Evolutionary conservation across 495 filamentous ascomycete species (phyloP), one percentile per base, ranked within the genome.

Genomic region (Neurospora africana): DNA sequence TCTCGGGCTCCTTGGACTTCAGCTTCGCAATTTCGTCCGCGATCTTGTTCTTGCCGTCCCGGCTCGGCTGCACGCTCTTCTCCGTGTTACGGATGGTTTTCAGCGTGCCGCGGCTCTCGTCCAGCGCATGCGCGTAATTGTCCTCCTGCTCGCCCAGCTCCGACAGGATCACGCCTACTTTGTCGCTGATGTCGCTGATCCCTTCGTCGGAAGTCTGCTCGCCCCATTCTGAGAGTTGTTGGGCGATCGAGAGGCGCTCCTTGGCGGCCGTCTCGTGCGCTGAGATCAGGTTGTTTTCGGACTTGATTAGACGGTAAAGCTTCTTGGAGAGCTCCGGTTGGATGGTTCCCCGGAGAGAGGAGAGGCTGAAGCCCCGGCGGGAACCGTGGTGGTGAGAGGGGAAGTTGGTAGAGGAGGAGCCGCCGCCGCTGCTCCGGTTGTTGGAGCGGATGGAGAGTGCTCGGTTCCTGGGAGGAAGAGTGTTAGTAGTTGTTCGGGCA

Each of bases 141-240:
- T 97, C 93, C 77, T 98, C 95, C 82, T 97, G 94, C 78, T 95
- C 91, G 43, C 93, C 95, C 40, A 99, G 86, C 83, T 98, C 95
- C 1, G 90, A 89, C 69, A 99, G 83, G 77, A 99, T 83, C 39
- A 98, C 95, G 38, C 93, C 96, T 53, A 99, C 83, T 83, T 98
- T 98, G 83, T 98, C 96, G 72, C 91, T 91, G 71, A 99, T 86
- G 79, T 98, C 95, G 10, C 89, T 92, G 75, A 99, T 83, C 43
- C 90, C 89, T 67, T 95, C 93, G 78, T 99, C 95, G 5, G 86
- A 85, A 4, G 94, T 95, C 53, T 90, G 87, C 79, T 97, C 94
- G 69, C 95, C 96, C 96, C 96, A 98, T 71, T 97, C 95, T 6
- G 92, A 94, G n/a, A 99, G 88, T 83, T 98, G 93, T 3, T 89